phyloP scores from a whole-genome alignment of 176 grass and related monocot genomes.

The Carex myosuroides region DNA sequence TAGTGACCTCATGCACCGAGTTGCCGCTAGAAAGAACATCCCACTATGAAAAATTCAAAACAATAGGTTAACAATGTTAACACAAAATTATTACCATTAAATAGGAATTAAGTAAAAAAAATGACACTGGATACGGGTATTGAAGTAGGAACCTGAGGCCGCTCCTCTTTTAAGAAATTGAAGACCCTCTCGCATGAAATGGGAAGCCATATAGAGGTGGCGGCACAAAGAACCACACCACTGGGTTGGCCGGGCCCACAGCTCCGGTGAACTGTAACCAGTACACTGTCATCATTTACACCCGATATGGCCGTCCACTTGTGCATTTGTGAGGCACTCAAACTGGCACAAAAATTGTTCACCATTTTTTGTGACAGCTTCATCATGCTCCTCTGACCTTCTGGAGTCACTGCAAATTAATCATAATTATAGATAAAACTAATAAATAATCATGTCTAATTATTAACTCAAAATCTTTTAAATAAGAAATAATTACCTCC shows the following conservation, averaged over 20 bases:
- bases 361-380: slow-evolving; percentile 95
- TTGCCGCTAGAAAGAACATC: slow-evolving; percentile 72
- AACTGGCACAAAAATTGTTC: slow-evolving; percentile 63
- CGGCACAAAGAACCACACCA: slow-evolving; percentile 69
- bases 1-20: slow-evolving; percentile 70
- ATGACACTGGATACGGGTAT: neutral
- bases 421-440: neutral
- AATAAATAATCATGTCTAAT: neutral
- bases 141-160: slow-evolving; percentile 50
- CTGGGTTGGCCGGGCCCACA: slow-evolving; percentile 52
- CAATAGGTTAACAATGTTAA: neutral
- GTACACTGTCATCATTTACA: slow-evolving; percentile 45
- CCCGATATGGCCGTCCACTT: slow-evolving; percentile 58
- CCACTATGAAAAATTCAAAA: slow-evolving; percentile 49
- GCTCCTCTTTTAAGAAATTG: slow-evolving; percentile 73
- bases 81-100: neutral
- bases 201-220: slow-evolving; percentile 81
- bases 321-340: slow-evolving; percentile 59
- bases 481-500: slow-evolving; percentile 32
- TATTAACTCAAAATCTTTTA: neutral
- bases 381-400: slow-evolving; percentile 86
- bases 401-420: slow-evolving; percentile 39
- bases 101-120: neutral
- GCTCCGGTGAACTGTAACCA: slow-evolving; percentile 42
- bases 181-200: slow-evolving; percentile 57